Percentiles rank a stretch among this genome's conserved stretches.
These are phyloP conservation scores for Platanthera guangdongensis DNA, from an alignment of 106 monocot species.

Conservation along the genomic window DNA sequence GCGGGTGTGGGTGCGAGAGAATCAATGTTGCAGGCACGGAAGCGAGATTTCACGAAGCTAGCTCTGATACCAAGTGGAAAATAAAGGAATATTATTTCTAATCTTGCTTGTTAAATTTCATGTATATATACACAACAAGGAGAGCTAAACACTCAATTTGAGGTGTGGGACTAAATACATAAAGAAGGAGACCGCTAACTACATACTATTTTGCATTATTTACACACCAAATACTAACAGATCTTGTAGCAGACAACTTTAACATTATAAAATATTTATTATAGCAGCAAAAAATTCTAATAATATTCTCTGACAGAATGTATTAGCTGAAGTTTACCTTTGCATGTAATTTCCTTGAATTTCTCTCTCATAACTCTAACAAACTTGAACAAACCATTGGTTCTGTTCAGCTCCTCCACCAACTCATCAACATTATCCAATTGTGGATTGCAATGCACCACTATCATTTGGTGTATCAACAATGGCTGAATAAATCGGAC, in stretches of 20 bases:
- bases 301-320: neutral
- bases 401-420: conserved; percentile 59
- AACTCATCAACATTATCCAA: conserved; percentile 35
- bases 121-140: too few relatives aligned
- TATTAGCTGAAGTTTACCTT: conserved; percentile 31
- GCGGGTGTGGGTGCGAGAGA: too few relatives aligned
- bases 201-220: too few relatives aligned
- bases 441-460: conserved; percentile 46
- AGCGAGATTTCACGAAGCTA: too few relatives aligned
- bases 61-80: too few relatives aligned
- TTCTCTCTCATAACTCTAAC: conserved; percentile 68
- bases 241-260: neutral
- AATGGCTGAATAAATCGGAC: neutral
- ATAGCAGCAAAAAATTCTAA: neutral
- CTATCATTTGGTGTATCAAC: conserved; percentile 20
- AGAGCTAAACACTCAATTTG: too few relatives aligned
- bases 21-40: too few relatives aligned
- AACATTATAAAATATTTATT: neutral
- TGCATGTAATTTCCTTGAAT: conserved; percentile 35
- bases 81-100: too few relatives aligned
- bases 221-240: too few relatives aligned
- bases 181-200: too few relatives aligned
- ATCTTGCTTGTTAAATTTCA: too few relatives aligned
- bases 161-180: too few relatives aligned
- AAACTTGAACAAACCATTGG: conserved; percentile 67